phyloP scores from a whole-genome alignment of 2,329 filamentous ascomycete genomes.

The Cyphellophora attinorum region DNA sequence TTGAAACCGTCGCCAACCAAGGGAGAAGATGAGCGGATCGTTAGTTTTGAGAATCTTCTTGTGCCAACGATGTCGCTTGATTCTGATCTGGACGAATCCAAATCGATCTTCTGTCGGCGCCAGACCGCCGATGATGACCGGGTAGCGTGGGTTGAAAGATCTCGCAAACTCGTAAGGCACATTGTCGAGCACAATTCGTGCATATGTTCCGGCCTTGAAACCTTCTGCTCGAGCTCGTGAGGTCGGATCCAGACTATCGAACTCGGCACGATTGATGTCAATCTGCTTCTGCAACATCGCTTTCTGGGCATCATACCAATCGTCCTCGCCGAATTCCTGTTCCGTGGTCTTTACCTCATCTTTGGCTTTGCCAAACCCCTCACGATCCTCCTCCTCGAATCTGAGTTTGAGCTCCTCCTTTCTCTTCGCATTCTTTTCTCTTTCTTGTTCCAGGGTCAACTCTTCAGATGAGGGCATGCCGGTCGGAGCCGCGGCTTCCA shows the following conservation, averaged over 20 bases:
- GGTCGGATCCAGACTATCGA: constrained; percentile 73
- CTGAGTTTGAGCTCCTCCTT: constrained; percentile 92
- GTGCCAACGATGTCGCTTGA: constrained; percentile 97
- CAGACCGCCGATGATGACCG: constrained; percentile 83
- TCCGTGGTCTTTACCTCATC: constrained; percentile 68
- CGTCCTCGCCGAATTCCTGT: constrained; percentile 84
- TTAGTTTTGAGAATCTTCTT: constrained; percentile 99
- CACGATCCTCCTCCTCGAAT: constrained; percentile 96
- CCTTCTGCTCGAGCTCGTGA: constrained; percentile 82
- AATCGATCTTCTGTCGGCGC: constrained; percentile 90
- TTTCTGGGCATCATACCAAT: constrained; percentile 98
- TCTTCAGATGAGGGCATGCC: constrained; percentile 24
- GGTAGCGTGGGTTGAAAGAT: constrained; percentile 71
- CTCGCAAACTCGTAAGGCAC: constrained; percentile 85
- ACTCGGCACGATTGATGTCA: constrained; percentile 93
- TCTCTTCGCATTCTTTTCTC: constrained; percentile 77
- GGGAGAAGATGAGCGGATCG: constrained; percentile 90
- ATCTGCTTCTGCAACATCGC: constrained; percentile 89
- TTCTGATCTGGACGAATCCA: constrained; percentile 87
- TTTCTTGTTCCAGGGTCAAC: constrained; percentile 69
- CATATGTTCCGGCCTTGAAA: constrained; percentile 84
- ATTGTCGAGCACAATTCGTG: constrained; percentile 76
- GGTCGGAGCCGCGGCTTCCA: constrained; percentile 58
- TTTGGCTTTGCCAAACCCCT: constrained; percentile 78
- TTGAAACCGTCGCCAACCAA: constrained; percentile 95